Conservation (phyloP, 352 stramenopile genomes). For the Pythium periplocum region DNA sequence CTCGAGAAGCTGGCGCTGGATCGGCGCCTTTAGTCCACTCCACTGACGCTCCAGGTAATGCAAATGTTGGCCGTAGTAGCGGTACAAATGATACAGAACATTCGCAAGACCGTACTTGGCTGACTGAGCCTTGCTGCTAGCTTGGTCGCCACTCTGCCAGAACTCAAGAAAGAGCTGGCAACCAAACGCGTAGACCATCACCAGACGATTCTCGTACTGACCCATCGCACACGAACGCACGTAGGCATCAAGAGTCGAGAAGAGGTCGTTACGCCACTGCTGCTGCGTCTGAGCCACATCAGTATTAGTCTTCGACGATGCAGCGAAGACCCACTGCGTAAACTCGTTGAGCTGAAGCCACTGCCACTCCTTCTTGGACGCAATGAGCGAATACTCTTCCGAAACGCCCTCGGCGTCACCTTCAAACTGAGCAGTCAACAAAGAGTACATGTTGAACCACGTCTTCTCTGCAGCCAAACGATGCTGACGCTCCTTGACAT, state of each 20-base stretch:
- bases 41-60: conserved; percentile 75
- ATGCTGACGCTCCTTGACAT: conserved; percentile 83
- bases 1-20: conserved; percentile 97
- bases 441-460: conserved; percentile 86
- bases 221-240: conserved; percentile 85
- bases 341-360: conserved; percentile 65
- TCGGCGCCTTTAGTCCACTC: conserved; percentile 86
- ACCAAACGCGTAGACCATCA: conserved; percentile 89
- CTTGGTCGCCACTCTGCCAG: conserved; percentile 19
- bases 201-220: conserved; percentile 88
- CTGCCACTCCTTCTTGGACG: conserved; percentile 20
- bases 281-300: conserved; percentile 15
- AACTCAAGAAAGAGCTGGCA: conserved; percentile 80
- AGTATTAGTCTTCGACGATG: conserved; percentile 1
- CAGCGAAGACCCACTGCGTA: conserved; percentile 58
- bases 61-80: conserved; percentile 94
- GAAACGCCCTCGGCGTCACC: conserved; percentile 22
- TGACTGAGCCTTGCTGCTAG: conserved; percentile 1
- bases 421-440: conserved; percentile 73
- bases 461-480: conserved; percentile 71
- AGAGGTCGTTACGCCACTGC: conserved; percentile 76
- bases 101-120: conserved; percentile 66
- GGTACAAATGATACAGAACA: conserved; percentile 91
- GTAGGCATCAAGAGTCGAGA: conserved; percentile 90
- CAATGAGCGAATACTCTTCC: conserved; percentile 1